A percentile compares a stretch with the other conserved stretches of the same genome.
Evolutionary conservation across 768 basidiomycete species (phyloP).

Genomic region (Tricholomella constricta): DNA sequence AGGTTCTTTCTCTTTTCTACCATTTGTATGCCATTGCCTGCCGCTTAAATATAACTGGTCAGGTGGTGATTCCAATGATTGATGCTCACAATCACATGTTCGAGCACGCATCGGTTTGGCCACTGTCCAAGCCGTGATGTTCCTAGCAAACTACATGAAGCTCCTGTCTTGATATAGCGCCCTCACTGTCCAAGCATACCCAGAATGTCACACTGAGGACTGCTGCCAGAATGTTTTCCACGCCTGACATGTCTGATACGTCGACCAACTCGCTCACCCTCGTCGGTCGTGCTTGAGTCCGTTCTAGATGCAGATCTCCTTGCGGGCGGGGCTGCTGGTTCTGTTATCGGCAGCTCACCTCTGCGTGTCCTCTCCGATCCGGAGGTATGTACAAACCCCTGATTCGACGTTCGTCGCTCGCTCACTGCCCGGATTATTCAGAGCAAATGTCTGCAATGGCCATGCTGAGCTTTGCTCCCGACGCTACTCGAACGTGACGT

Average conservation of each 20-base stretch:
- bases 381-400: background rate
- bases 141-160: no score
- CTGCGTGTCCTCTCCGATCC: background rate
- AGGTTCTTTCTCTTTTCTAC: background rate
- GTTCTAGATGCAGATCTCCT: background rate
- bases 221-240: background rate
- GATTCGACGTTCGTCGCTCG: background rate
- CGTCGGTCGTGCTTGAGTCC: no score
- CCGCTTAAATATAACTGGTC: background rate
- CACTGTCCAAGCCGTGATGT: no score
- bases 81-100: background rate
- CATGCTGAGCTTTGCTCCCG: slow-evolving; percentile 61
- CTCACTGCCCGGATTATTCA: slow-evolving; percentile 14
- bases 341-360: background rate
- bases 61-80: background rate
- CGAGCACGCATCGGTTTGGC: no score
- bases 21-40: no score
- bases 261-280: no score
- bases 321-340: background rate
- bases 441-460: slow-evolving; percentile 63
- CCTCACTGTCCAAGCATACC: background rate
- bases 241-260: background rate
- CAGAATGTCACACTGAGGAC: background rate
- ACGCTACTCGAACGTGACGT: slow-evolving; percentile 53
- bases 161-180: no score